Conservation (phyloP, 345 rosid genomes). For the Eucalyptus fibrosa region DNA sequence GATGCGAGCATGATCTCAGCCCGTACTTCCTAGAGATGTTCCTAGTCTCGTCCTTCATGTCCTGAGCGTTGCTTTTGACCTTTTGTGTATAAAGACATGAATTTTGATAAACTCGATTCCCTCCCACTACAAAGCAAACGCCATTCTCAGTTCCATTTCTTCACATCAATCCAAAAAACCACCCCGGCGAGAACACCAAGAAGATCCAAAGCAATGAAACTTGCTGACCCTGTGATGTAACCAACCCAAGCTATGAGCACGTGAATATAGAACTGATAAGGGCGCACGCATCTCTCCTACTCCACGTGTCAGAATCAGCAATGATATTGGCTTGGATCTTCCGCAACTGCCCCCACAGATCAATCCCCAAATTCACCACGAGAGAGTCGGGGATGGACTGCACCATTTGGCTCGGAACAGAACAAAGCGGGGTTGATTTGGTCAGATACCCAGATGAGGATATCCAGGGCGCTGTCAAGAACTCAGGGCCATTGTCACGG, state of each 20-base stretch:
- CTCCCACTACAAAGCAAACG: background rate
- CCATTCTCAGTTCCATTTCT: background rate
- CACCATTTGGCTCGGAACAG: background rate
- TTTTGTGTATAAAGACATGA: background rate
- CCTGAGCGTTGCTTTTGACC: constrained; percentile 47
- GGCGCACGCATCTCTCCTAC: background rate
- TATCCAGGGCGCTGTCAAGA: background rate
- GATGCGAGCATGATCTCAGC: constrained; percentile 61
- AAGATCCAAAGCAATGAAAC: background rate
- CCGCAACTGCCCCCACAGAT: background rate
- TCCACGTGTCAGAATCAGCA: background rate
- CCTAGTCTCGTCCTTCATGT: constrained; percentile 68
- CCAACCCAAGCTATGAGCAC: background rate
- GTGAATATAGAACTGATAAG: background rate
- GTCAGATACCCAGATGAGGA: background rate
- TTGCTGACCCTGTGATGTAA: background rate
- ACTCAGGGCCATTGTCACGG: background rate
- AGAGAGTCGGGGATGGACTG: background rate
- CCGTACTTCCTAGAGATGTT: constrained; percentile 56
- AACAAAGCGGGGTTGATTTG: background rate
- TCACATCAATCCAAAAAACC: background rate
- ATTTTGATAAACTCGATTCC: background rate
- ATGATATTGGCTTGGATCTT: background rate
- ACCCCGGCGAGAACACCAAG: background rate
- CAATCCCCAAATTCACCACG: background rate